A percentile compares a stretch with the other conserved stretches of the same genome.
phyloP scores from a whole-genome alignment of 2,329 filamentous ascomycete species.

The Sphaerulina musiva region DNA sequence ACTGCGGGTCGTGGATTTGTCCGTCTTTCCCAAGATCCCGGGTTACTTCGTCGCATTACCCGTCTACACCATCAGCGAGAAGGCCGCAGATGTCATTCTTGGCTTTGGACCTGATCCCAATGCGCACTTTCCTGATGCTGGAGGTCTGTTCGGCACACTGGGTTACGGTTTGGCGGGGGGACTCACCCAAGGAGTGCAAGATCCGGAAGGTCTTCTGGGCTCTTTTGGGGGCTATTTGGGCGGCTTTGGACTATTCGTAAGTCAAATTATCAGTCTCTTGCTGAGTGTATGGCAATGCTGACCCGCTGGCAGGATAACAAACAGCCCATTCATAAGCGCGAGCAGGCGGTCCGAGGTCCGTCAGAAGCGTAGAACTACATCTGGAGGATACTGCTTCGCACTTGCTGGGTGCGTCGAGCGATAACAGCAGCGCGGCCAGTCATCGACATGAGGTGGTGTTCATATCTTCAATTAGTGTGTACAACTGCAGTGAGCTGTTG shows the following conservation, averaged over 20 bases:
- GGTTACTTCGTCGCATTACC: not conserved
- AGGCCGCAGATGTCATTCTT: not conserved
- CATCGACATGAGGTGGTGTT: not conserved
- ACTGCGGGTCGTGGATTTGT: constrained; percentile 17
- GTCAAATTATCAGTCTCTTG: not conserved
- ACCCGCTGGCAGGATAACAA: not conserved
- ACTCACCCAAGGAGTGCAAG: not conserved
- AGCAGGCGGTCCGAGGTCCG: not conserved
- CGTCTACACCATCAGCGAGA: not conserved
- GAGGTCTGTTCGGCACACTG: not conserved
- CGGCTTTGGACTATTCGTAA: not conserved
- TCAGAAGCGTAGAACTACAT: no score
- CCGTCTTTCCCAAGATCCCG: constrained; percentile 13
- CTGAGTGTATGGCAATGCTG: not conserved
- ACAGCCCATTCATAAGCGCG: not conserved
- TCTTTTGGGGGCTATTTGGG: not conserved
- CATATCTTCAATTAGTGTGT: not conserved
- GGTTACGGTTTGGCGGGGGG: not conserved
- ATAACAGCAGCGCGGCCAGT: no score
- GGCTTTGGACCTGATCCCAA: not conserved
- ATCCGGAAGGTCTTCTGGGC: not conserved
- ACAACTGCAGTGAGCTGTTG: constrained; percentile 1
- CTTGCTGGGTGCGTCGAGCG: no score
- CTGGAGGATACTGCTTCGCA: no score
- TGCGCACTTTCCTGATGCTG: not conserved